These are phyloP conservation scores for Nepenthes alata DNA, from an alignment of 179 eudicot species.

Conservation along the genomic window DNA sequence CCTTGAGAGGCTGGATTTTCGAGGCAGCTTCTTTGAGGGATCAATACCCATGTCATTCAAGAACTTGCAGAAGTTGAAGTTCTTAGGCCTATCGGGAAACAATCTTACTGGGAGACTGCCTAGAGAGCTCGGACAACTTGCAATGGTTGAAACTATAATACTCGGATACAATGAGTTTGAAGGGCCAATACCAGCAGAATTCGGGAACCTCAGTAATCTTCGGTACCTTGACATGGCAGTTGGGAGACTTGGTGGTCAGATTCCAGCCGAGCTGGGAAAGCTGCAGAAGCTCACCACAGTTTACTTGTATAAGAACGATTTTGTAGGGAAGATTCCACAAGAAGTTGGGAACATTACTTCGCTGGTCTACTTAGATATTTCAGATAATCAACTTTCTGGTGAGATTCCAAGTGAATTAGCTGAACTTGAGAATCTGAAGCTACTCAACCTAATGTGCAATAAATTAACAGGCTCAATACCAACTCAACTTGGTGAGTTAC, in stretches of 20 bases:
- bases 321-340: constrained; percentile 44
- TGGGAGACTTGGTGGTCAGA: constrained; percentile 53
- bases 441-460: constrained; percentile 75
- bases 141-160: constrained; percentile 54
- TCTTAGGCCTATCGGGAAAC: constrained; percentile 77
- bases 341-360: constrained; percentile 50
- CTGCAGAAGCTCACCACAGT: constrained; percentile 47
- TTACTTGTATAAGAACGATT: constrained; percentile 51
- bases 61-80: constrained; percentile 44
- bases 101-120: constrained; percentile 60
- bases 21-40: constrained; percentile 68
- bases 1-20: constrained; percentile 53
- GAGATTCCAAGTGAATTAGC: constrained; percentile 52
- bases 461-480: constrained; percentile 49
- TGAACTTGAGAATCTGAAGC: constrained; percentile 41
- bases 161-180: constrained; percentile 66
- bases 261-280: constrained; percentile 57
- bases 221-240: constrained; percentile 72
- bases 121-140: constrained; percentile 41
- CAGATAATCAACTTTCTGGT: constrained; percentile 55
- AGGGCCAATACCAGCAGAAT: constrained; percentile 52
- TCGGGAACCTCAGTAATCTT: constrained; percentile 56
- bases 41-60: constrained; percentile 37
- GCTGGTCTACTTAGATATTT: constrained; percentile 47
- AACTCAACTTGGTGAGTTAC: constrained; percentile 32